phyloP scores from a whole-genome alignment of 2,329 filamentous ascomycete genomes.

The Aspergillus aculeatus region DNA sequence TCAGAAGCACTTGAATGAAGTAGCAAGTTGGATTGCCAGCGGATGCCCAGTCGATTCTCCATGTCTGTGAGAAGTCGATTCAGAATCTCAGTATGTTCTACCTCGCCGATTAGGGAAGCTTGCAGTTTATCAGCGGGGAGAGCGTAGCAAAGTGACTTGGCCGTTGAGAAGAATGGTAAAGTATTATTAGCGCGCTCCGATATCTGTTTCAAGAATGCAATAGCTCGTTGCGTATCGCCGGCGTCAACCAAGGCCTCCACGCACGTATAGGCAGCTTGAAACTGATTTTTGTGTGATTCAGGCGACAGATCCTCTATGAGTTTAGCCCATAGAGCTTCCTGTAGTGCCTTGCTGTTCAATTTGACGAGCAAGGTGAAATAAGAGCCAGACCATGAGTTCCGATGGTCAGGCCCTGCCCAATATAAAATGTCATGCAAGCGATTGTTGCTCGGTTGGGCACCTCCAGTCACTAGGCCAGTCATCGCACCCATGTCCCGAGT shows the following conservation, averaged over 20 bases:
- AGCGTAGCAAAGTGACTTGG: conserved; percentile 23
- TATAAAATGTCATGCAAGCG: conserved; percentile 23
- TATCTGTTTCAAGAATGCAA: conserved; percentile 24
- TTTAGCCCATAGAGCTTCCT: conserved; percentile 26
- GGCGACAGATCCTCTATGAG: conserved; percentile 15
- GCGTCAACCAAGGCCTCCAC: conserved; percentile 25
- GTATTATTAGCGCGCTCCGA: conserved; percentile 21
- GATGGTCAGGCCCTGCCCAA: conserved; percentile 6
- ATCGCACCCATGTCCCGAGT: conserved; percentile 21
- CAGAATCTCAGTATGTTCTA: conserved; percentile 27
- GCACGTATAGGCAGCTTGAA: conserved; percentile 25
- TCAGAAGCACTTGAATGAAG: conserved; percentile 21
- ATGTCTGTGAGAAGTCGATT: conserved; percentile 26
- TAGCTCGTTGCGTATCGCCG: conserved; percentile 24
- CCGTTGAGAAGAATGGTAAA: conserved; percentile 27
- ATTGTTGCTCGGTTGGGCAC: conserved; percentile 3
- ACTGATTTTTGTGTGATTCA: not conserved
- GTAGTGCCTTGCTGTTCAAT: conserved; percentile 21
- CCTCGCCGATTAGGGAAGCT: conserved; percentile 22
- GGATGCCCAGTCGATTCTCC: conserved; percentile 32
- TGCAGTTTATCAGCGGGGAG: conserved; percentile 22
- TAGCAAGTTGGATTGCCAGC: conserved; percentile 25
- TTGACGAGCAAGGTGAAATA: conserved; percentile 30
- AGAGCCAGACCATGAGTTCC: conserved; percentile 7
- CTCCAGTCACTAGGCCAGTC: conserved; percentile 24